A percentile compares a stretch with the other conserved stretches of the same genome.
These are phyloP conservation scores for Catunica adiposa DNA, from an alignment of 2,329 filamentous ascomycete genomes.

Conservation along the genomic window DNA sequence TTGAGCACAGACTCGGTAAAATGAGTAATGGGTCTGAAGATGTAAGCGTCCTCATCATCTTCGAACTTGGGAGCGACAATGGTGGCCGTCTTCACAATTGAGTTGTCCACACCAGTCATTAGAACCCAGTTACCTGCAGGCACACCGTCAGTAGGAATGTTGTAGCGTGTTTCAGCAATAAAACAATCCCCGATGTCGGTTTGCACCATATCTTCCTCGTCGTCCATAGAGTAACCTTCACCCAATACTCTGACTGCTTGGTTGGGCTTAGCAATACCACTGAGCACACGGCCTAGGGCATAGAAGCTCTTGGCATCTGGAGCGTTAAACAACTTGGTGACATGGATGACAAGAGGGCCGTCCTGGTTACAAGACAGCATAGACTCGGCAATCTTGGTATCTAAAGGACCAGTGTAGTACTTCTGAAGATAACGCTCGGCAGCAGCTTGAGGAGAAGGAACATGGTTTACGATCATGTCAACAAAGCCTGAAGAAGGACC, in stretches of 20 bases:
- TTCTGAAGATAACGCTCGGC: conserved; percentile 61
- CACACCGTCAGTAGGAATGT: conserved; percentile 76
- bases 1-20: conserved; percentile 98
- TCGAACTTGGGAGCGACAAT: conserved; percentile 66
- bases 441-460: conserved; percentile 72
- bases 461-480: conserved; percentile 81
- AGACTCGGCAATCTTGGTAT: conserved; percentile 61
- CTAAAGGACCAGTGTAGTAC: conserved; percentile 82
- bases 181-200: conserved; percentile 74
- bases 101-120: conserved; percentile 88
- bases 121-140: conserved; percentile 88
- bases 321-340: conserved; percentile 87
- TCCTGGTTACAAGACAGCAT: conserved; percentile 78
- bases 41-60: conserved; percentile 81
- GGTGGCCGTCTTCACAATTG: conserved; percentile 93
- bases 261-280: conserved; percentile 70
- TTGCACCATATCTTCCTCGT: conserved; percentile 91
- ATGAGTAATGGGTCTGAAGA: conserved; percentile 83
- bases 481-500: conserved; percentile 79
- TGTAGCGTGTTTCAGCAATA: conserved; percentile 86
- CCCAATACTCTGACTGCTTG: conserved; percentile 79
- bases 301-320: conserved; percentile 82
- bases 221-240: conserved; percentile 88
- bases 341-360: conserved; percentile 75
- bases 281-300: conserved; percentile 81